These are phyloP conservation scores for Thelonectria olida DNA, from an alignment of 2,329 filamentous ascomycete species.

Conservation along the genomic window DNA sequence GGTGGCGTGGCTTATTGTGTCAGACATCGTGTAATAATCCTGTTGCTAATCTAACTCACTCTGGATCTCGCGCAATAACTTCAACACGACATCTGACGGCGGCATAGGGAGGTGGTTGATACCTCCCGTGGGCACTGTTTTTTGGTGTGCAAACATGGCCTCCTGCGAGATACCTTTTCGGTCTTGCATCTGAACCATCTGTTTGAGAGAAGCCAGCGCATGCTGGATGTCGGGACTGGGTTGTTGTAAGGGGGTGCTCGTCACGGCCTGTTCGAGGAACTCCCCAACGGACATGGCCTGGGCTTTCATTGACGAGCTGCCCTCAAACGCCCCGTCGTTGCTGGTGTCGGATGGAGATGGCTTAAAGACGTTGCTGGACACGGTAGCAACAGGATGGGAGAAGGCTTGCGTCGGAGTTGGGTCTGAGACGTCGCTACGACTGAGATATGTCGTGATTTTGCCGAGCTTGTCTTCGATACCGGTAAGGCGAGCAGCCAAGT, in stretches of 20 bases:
- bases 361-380: not conserved
- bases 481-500: conserved; percentile 1
- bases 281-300: conserved; percentile 6
- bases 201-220: conserved; percentile 7
- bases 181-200: not conserved
- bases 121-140: not conserved
- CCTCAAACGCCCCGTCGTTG: conserved; percentile 2
- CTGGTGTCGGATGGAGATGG: not conserved
- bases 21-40: not conserved
- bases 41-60: not conserved
- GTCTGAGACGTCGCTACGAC: not conserved
- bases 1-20: not conserved
- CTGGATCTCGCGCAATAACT: conserved; percentile 2
- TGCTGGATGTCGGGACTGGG: not conserved
- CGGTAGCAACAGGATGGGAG: not conserved
- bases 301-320: conserved; percentile 6
- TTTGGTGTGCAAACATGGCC: conserved; percentile 2
- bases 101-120: not conserved
- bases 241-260: not conserved
- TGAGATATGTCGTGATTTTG: conserved; percentile 5
- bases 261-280: conserved; percentile 10
- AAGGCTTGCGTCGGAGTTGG: not conserved
- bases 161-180: conserved; percentile 1
- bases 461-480: conserved; percentile 7
- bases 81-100: not conserved